Evolutionary conservation across 2,329 filamentous ascomycete genomes (phyloP), one percentile per base, ranked within the genome.

Genomic region (Ophiostoma sp.): DNA sequence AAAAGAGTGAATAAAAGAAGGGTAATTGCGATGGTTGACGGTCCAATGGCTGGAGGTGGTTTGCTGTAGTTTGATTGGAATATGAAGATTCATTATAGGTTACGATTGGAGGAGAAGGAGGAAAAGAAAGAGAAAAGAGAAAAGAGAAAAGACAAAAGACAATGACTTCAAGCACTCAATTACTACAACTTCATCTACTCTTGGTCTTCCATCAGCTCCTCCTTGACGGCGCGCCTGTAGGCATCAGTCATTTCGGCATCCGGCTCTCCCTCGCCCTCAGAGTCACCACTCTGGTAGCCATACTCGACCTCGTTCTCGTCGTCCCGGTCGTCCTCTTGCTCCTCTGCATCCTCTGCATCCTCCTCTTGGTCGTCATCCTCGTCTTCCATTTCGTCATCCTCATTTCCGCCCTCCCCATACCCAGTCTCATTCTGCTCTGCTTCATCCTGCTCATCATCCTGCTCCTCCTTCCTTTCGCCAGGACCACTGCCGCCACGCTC

Each of bases 261-360:
- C 4, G 70, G 71, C n/a, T 70, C 68, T 5, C 66, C 72, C 2
- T 68, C 70, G 0, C 67, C 72, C 2, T 68, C 71, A 0, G 67
- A 70, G 3, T 73, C 69, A 2, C 69, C 72, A 2, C 65, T 67
- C 8, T 69, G 67, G 1, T 69, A 69, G 2, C 67, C 71, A 2
- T 73, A 72, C 0, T 73, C 72, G 1, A 72, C 71, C 2, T 73
- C 68, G 4, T 68, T 72, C 0, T 70, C 72, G 0, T 65, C 70
- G 7, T 70, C 71, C 0, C 65, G 62, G 8, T 68, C 71, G 1
- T 73, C 71, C 0, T 70, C 66, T 1, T 62, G 60, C 2, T 68
- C 67, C 3, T 69, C 1, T 67, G 35, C 39, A 1, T 48, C 68
- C 15, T 68, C 72, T 3, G 69, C 69, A 0, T 71, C 72, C 1